Evolutionary conservation across 192 early-diverging fungal genomes (phyloP).

Genomic region (Coemansia sp.): DNA sequence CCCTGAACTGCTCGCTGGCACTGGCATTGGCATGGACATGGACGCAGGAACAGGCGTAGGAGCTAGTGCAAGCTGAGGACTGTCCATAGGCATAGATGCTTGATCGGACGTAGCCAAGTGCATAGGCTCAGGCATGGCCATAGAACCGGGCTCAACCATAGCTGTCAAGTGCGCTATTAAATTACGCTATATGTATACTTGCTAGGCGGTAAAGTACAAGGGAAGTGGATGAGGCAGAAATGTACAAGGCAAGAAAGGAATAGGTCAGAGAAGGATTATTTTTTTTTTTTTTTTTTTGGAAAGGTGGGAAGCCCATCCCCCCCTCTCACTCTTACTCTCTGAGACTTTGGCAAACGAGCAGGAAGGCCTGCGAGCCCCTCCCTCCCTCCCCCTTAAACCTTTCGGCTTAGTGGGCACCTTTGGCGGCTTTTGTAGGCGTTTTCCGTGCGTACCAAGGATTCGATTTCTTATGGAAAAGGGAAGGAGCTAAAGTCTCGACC

Average conservation of each 20-base stretch:
- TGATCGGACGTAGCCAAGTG: neutral
- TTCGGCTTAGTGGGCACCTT: neutral
- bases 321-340: neutral
- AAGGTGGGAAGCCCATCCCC: neutral
- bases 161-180: too few species aligned
- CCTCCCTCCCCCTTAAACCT: neutral
- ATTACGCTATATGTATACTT: too few species aligned
- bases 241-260: constrained; percentile 1
- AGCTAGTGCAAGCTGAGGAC: neutral
- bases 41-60: neutral
- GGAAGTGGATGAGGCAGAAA: neutral
- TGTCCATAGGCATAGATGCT: neutral
- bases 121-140: neutral
- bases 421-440: neutral
- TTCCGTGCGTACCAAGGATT: neutral
- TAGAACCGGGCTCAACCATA: constrained; percentile 2
- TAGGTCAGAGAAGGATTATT: too few species aligned
- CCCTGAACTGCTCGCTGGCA: neutral
- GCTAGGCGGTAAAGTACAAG: constrained; percentile 7
- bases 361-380: neutral
- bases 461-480: neutral
- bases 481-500: neutral
- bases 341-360: neutral
- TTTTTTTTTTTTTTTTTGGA: too few species aligned
- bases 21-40: neutral